Conservation (phyloP, 768 basidiomycete genomes). For the Cubamyces sp. region DNA sequence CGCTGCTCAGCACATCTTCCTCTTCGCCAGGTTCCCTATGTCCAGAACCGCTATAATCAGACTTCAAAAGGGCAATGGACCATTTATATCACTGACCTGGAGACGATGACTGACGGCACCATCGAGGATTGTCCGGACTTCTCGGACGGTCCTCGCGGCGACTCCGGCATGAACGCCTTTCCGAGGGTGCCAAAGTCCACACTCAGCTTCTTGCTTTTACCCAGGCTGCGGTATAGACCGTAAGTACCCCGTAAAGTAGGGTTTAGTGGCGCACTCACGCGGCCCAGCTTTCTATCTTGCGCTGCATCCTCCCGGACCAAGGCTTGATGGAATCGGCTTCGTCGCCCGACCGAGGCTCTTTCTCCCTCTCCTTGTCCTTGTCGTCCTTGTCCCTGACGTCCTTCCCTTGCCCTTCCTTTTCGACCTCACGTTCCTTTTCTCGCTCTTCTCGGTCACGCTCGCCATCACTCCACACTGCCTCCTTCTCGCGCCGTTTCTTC, state of each 20-base stretch:
- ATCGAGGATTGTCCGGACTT: constrained; percentile 28
- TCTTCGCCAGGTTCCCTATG: constrained; percentile 45
- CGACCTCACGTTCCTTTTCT: constrained; percentile 40
- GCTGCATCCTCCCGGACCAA: constrained; percentile 48
- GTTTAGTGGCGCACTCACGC: constrained; percentile 39
- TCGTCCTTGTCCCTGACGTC: constrained; percentile 40
- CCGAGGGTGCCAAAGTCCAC: constrained; percentile 34
- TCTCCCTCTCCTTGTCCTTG: constrained; percentile 34
- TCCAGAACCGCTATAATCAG: not conserved
- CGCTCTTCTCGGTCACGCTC: constrained; percentile 41
- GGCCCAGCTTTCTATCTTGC: constrained; percentile 54
- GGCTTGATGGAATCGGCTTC: constrained; percentile 40
- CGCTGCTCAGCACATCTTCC: constrained; percentile 76
- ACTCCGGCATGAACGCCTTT: constrained; percentile 29
- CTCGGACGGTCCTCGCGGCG: constrained; percentile 25
- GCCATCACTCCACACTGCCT: constrained; percentile 39
- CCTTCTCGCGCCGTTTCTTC: constrained; percentile 41
- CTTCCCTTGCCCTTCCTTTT: constrained; percentile 39
- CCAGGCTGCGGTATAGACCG: not conserved
- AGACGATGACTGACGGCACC: constrained; percentile 46
- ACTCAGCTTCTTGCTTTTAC: constrained; percentile 38
- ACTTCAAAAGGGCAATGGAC: too few species aligned
- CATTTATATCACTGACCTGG: constrained; percentile 38
- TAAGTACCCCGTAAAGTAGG: not conserved
- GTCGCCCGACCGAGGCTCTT: constrained; percentile 37